A percentile compares a stretch with the other conserved stretches of the same genome.
phyloP scores from a whole-genome alignment of 179 eudicot species.

The Sideroxylon spinosum region DNA sequence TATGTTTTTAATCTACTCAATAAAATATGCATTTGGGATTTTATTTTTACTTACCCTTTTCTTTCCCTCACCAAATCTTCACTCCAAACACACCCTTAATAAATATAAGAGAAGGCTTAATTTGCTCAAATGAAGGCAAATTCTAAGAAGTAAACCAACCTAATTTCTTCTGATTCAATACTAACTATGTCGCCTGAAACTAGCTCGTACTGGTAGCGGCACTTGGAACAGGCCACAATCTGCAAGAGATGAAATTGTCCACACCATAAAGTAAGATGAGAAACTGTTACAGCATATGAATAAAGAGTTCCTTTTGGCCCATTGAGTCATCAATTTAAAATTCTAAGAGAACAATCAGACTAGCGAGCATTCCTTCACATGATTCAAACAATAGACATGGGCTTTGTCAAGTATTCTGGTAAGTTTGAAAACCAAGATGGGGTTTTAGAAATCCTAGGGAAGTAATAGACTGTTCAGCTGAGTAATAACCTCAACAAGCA shows the following conservation, averaged over 20 bases:
- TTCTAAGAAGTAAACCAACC: slow-evolving; percentile 42
- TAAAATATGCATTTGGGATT: too few species aligned
- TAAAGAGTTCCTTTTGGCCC: background rate
- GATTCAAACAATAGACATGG: background rate
- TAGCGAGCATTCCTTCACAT: background rate
- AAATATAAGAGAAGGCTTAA: background rate
- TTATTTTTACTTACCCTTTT: too few species aligned
- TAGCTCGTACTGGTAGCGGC: slow-evolving; percentile 92
- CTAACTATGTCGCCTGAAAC: slow-evolving; percentile 68
- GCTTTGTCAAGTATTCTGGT: background rate
- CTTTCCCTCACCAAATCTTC: too few species aligned
- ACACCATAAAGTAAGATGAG: background rate
- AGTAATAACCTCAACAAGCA: background rate
- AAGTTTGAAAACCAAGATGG: background rate
- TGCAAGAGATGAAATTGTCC: slow-evolving; percentile 25
- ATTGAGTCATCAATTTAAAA: background rate
- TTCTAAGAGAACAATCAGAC: background rate
- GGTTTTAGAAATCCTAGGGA: background rate
- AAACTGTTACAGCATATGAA: background rate
- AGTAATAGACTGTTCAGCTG: background rate
- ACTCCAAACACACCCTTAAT: background rate
- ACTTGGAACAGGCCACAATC: slow-evolving; percentile 83
- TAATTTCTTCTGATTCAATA: slow-evolving; percentile 87
- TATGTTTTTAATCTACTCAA: too few species aligned
- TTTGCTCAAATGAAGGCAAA: slow-evolving; percentile 3